A percentile compares a stretch with the other conserved stretches of the same genome.
Conservation (phyloP, 441 rosid species). For the Euphorbia celastroides region DNA sequence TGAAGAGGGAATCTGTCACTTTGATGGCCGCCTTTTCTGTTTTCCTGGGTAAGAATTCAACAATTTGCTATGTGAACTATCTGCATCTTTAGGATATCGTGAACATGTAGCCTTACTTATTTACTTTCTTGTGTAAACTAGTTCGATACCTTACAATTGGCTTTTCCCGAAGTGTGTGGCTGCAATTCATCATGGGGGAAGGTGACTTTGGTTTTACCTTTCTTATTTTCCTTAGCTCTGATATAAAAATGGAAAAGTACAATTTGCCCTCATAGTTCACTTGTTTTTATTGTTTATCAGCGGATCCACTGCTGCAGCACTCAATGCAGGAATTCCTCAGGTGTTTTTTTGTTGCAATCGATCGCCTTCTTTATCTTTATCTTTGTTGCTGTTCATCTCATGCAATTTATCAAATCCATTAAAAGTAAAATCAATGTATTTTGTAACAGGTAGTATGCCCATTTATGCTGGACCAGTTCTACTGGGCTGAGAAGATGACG, state of each 20-base stretch:
- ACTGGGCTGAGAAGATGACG: slow-evolving; percentile 90
- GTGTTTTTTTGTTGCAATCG: slow-evolving; percentile 40
- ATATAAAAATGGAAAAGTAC: slow-evolving; percentile 5
- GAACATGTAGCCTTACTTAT: slow-evolving; percentile 7
- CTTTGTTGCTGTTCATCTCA: slow-evolving; percentile 10
- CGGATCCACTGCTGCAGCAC: slow-evolving; percentile 90
- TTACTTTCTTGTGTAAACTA: slow-evolving; percentile 28
- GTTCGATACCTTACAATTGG: slow-evolving; percentile 68
- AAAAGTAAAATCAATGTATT: neutral
- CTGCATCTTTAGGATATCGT: neutral
- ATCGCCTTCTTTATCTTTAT: slow-evolving; percentile 10
- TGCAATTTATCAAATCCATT: slow-evolving; percentile 2
- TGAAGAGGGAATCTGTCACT: slow-evolving; percentile 52
- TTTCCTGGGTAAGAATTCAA: slow-evolving; percentile 63
- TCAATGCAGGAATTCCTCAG: slow-evolving; percentile 80
- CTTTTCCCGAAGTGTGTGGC: slow-evolving; percentile 65
- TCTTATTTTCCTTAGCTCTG: slow-evolving; percentile 10
- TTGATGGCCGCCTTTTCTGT: slow-evolving; percentile 59
- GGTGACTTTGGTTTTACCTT: slow-evolving; percentile 46
- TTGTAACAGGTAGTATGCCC: slow-evolving; percentile 73
- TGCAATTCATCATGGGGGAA: slow-evolving; percentile 93
- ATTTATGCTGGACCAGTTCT: slow-evolving; percentile 86
- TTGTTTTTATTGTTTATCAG: slow-evolving; percentile 30
- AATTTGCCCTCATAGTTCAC: slow-evolving; percentile 3
- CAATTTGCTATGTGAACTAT: slow-evolving; percentile 3